These are phyloP conservation scores for Pseudocercospora ulei DNA, from an alignment of 2,329 filamentous ascomycete species.

Conservation along the genomic window DNA sequence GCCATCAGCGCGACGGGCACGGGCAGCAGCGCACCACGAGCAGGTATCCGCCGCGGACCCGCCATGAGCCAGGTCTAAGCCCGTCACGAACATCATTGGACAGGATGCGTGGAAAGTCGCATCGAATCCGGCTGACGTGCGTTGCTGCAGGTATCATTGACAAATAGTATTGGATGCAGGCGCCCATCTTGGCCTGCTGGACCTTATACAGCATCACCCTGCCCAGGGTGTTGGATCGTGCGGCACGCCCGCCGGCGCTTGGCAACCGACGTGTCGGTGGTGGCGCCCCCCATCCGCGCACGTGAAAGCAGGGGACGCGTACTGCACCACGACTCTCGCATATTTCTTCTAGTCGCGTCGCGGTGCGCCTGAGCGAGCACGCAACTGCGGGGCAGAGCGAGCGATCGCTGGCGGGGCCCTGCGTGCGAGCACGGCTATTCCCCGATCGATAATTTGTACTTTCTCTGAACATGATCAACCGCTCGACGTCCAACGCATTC, in stretches of 20 bases:
- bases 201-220: no score
- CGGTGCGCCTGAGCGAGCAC: neutral
- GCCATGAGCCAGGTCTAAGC: slow-evolving; percentile 50
- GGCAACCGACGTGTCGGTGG: no score
- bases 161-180: no score
- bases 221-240: no score
- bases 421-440: neutral
- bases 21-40: slow-evolving; percentile 42
- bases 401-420: neutral
- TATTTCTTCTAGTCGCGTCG: neutral
- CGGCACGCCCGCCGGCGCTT: no score
- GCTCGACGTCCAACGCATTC: no score
- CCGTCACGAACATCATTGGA: neutral
- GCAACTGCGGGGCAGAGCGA: slow-evolving; percentile 1
- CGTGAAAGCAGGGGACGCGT: neutral
- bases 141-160: neutral
- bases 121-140: neutral
- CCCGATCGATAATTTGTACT: neutral
- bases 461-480: neutral
- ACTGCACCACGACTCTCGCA: slow-evolving; percentile 6
- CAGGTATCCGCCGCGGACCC: slow-evolving; percentile 41
- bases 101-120: neutral
- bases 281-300: neutral
- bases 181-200: no score
- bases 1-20: slow-evolving; percentile 49